A percentile compares a stretch with the other conserved stretches of the same genome.
Conservation (phyloP, 1,139 yeast species). For the Magnusiomyces fungicola region DNA sequence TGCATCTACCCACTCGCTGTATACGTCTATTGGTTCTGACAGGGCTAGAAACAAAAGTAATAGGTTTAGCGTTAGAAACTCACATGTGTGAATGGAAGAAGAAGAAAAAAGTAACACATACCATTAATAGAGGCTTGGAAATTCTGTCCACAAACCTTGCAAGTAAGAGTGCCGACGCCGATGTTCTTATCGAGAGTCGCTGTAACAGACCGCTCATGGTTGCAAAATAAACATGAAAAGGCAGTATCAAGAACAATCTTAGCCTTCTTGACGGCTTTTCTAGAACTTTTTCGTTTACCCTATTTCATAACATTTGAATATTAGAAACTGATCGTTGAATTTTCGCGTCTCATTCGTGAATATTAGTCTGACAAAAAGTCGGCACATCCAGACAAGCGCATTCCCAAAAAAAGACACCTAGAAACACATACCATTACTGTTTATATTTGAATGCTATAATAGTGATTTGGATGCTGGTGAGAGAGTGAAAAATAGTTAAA, state of each 20-base stretch:
- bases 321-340: too few species aligned
- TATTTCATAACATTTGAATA: slow-evolving; percentile 17
- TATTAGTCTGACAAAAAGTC: too few species aligned
- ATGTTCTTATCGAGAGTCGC: slow-evolving; percentile 84
- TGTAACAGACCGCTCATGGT: slow-evolving; percentile 87
- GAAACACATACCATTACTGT: too few species aligned
- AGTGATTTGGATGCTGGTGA: too few species aligned
- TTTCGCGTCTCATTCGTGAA: too few species aligned
- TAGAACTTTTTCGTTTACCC: slow-evolving; percentile 88
- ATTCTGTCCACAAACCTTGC: slow-evolving; percentile 92
- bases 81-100: background rate
- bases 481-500: too few species aligned
- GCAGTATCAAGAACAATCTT: slow-evolving; percentile 77
- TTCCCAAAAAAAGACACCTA: too few species aligned
- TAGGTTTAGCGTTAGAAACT: slow-evolving; percentile 28
- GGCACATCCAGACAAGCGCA: too few species aligned
- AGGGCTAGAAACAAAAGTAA: slow-evolving; percentile 31
- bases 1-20: slow-evolving; percentile 98
- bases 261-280: slow-evolving; percentile 71
- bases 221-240: slow-evolving; percentile 89
- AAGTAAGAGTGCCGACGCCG: slow-evolving; percentile 74
- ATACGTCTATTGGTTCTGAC: slow-evolving; percentile 87
- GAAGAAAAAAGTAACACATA: slow-evolving; percentile 14
- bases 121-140: slow-evolving; percentile 87
- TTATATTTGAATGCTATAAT: too few species aligned